phyloP scores from a whole-genome alignment of 2,329 filamentous ascomycete species.

The Ophiostoma novo-ulmi region DNA sequence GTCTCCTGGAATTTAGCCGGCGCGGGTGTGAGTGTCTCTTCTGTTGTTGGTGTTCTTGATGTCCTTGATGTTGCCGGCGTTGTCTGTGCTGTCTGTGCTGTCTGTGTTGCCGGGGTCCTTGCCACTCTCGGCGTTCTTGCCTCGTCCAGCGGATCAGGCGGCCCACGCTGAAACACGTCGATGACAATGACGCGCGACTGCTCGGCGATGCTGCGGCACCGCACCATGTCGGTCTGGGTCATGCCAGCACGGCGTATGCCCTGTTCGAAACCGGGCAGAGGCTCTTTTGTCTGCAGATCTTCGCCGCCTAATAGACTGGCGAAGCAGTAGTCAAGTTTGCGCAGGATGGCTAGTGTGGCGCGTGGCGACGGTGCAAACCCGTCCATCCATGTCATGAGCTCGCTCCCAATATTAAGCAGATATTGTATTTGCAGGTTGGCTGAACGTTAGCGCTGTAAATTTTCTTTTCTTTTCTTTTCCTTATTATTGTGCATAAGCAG shows the following conservation, averaged over 20 bases:
- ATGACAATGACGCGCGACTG: slow-evolving; percentile 66
- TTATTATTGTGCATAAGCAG: neutral
- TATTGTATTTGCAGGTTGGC: slow-evolving; percentile 78
- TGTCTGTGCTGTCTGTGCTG: too few relatives aligned
- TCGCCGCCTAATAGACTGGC: slow-evolving; percentile 65
- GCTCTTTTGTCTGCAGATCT: slow-evolving; percentile 59
- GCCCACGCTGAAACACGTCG: slow-evolving; percentile 54
- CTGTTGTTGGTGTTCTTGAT: neutral
- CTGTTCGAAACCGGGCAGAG: slow-evolving; percentile 63
- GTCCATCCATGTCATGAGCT: slow-evolving; percentile 65
- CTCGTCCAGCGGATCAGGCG: slow-evolving; percentile 23
- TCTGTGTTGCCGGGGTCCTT: neutral
- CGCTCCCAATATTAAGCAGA: slow-evolving; percentile 69
- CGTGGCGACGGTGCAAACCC: slow-evolving; percentile 64
- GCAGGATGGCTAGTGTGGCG: slow-evolving; percentile 64
- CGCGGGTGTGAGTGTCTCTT: neutral
- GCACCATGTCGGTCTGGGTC: slow-evolving; percentile 78
- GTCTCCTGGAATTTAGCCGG: neutral
- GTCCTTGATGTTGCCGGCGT: neutral
- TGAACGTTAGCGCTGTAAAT: slow-evolving; percentile 33
- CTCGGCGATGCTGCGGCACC: slow-evolving; percentile 76
- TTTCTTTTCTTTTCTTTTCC: neutral
- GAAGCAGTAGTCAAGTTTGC: slow-evolving; percentile 80
- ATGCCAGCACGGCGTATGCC: slow-evolving; percentile 56
- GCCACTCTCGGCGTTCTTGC: neutral